phyloP scores from a whole-genome alignment of 352 stramenopile genomes.

The Phytophthora pluvialis region DNA sequence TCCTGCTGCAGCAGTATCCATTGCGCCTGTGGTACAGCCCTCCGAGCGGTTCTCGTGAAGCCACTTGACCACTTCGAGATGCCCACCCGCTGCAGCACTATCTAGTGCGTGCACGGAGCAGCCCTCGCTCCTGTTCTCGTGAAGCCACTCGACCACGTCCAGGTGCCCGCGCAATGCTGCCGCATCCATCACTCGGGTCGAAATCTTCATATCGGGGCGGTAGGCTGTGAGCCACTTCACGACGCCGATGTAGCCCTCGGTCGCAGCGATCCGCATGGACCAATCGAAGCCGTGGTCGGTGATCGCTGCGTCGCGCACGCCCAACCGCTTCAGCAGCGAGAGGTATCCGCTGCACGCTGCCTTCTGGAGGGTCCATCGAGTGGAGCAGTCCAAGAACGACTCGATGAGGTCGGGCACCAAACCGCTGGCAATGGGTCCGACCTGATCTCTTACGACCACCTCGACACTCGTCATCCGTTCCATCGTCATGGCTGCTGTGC shows the following conservation, averaged over 20 bases:
- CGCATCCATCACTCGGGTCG: conserved; percentile 67
- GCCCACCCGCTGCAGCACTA: conserved; percentile 57
- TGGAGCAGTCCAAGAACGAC: conserved; percentile 60
- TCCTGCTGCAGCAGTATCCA: conserved; percentile 62
- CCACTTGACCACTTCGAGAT: conserved; percentile 63
- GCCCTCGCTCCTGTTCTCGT: conserved; percentile 58
- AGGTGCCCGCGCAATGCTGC: conserved; percentile 67
- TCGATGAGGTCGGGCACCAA: conserved; percentile 53
- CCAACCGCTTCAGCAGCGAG: conserved; percentile 53
- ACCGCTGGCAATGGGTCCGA: conserved; percentile 35
- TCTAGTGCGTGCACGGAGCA: conserved; percentile 70
- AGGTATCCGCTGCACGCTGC: conserved; percentile 58
- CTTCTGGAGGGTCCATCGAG: conserved; percentile 59
- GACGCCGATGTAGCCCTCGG: conserved; percentile 42
- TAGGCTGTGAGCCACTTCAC: conserved; percentile 52
- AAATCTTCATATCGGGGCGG: conserved; percentile 36
- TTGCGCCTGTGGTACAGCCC: conserved; percentile 65
- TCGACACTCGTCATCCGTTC: conserved; percentile 50
- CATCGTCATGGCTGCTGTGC: conserved; percentile 24
- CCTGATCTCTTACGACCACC: conserved; percentile 42
- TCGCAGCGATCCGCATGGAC: conserved; percentile 55
- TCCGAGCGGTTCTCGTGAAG: conserved; percentile 60
- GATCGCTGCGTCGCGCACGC: conserved; percentile 44
- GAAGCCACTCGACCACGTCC: conserved; percentile 61
- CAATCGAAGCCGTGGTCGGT: conserved; percentile 61